Base-by-base conservation (phyloP, 208 protist genomes). In the Trypanosoma melophagium region DNA sequence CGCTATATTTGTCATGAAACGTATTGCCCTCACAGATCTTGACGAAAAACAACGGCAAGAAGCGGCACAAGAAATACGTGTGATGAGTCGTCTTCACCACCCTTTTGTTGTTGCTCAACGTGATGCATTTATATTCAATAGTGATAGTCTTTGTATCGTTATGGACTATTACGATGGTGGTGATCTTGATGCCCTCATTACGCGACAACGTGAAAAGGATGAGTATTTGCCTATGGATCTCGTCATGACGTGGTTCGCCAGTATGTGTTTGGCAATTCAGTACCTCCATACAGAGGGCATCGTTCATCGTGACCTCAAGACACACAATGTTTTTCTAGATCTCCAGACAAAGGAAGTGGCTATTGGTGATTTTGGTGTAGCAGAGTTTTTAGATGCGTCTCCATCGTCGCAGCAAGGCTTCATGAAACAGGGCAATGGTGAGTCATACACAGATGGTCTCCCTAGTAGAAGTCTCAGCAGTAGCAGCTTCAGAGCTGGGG, bases 141-240 rank as follows among this genome's bases (percentile, higher is more conserved):
- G 80, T 19, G 66, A 90, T 62, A 84, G 93, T 60, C 66, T 97
- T 16, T 97, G 88, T 69, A 72, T 97, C 55, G 81, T 97, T 22
- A 94, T 97, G 87, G 89, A 97, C 31, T 96, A 93, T 79, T 95
- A 95, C 77, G 85, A 84, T 68, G 90, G 90, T 47, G 92, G 94
- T 3, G 94, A 97, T 77, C 76, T 97, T 49, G 82, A 90, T 66
- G 57, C 76, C 12, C 53, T 86, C 40, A 55, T 96, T 40, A 60
- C 74, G 10, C 65, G 54, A n/a, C 86, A 89, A 60, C 76, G 84
- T 0, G 86, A 94, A 31, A 66, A 70, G 38, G 81, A 91, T 62
- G 60, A 68, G 60, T 95, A 93, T 71, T 77, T 96, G 22, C 45
- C 73, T 19, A 62, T 93, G 8, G 71, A 79, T 17, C 67, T 77